A percentile compares a stretch with the other conserved stretches of the same genome.
These are phyloP conservation scores for Gyrodon lividus DNA, from an alignment of 768 basidiomycete species.

Conservation along the genomic window DNA sequence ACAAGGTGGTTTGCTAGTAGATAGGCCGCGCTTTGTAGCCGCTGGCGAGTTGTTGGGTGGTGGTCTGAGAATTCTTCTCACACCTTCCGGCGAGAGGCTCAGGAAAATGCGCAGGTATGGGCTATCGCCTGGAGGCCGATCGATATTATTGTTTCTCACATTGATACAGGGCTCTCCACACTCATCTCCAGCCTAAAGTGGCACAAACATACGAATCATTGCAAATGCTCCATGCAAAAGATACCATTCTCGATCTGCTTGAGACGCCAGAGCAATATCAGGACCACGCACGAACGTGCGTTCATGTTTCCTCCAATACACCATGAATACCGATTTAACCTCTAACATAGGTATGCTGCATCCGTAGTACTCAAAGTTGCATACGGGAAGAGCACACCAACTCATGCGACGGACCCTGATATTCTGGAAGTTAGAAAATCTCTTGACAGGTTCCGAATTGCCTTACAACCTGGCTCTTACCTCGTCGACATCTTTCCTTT, in stretches of 20 bases:
- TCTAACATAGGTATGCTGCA: conserved; percentile 14
- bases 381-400: conserved; percentile 19
- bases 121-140: conserved; percentile 10
- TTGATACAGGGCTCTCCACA: conserved; percentile 46
- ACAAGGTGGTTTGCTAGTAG: conserved; percentile 47
- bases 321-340: conserved; percentile 14
- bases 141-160: background rate
- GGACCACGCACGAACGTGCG: conserved; percentile 29
- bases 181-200: conserved; percentile 50
- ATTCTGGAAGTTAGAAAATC: conserved; percentile 19
- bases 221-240: conserved; percentile 35
- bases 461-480: conserved; percentile 32
- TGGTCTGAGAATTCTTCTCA: conserved; percentile 50
- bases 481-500: conserved; percentile 35
- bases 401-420: conserved; percentile 15
- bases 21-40: conserved; percentile 48
- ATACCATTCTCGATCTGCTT: conserved; percentile 10
- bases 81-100: conserved; percentile 48
- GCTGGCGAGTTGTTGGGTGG: conserved; percentile 53
- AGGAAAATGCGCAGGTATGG: conserved; percentile 52
- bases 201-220: conserved; percentile 44
- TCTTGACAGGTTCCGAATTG: conserved; percentile 16
- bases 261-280: conserved; percentile 9
- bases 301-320: conserved; percentile 39
- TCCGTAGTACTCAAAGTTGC: conserved; percentile 15